Conservation (phyloP, 176 grass and related monocot species). For the Puccinellia tenuiflora region DNA sequence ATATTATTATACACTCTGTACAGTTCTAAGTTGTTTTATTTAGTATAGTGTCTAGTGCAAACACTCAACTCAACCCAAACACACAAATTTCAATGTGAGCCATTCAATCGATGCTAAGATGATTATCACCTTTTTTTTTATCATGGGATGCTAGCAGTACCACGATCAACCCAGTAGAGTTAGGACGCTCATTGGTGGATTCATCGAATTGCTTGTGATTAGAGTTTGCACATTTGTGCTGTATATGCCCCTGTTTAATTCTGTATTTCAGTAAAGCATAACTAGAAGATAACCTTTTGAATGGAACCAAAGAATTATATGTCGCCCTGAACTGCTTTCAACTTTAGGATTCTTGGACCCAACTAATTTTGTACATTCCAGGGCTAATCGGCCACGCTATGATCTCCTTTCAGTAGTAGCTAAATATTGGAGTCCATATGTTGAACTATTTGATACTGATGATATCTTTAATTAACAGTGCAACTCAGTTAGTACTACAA, state of each 20-base stretch:
- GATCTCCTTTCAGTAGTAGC: neutral
- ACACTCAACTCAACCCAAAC: neutral
- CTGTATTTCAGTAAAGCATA: neutral
- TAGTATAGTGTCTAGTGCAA: constrained; percentile 8
- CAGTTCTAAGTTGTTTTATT: neutral
- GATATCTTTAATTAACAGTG: constrained; percentile 46
- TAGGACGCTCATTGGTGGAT: neutral
- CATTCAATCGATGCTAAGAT: neutral
- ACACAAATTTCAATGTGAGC: neutral
- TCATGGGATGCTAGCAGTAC: neutral
- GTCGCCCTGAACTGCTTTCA: neutral
- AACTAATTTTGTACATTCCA: neutral
- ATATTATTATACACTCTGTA: neutral
- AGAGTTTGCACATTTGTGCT: neutral
- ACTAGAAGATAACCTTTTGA: neutral
- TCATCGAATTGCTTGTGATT: neutral
- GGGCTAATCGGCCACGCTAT: neutral
- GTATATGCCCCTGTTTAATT: neutral
- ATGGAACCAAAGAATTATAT: neutral
- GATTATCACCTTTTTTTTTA: neutral
- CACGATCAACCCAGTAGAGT: neutral
- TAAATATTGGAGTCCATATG: neutral
- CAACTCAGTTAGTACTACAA: constrained; percentile 78
- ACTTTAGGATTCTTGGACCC: neutral
- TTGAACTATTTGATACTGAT: constrained; percentile 6